These are phyloP conservation scores for Gracilariopsis chorda DNA, from an alignment of 23 red algal species.

Conservation along the genomic window DNA sequence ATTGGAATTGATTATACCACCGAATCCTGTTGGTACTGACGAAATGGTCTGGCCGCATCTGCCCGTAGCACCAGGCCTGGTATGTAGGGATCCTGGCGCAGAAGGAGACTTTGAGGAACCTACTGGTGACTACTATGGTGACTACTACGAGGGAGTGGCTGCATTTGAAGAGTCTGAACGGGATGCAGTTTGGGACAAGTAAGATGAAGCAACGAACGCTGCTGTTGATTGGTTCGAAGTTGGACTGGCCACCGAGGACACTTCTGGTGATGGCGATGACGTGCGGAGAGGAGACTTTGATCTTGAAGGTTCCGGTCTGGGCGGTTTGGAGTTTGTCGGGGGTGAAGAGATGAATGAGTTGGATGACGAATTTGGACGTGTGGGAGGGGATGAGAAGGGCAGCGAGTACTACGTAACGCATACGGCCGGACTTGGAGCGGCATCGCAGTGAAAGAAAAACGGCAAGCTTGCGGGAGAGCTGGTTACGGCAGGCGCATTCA, in stretches of 20 bases:
- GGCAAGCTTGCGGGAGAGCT: conserved; percentile 62
- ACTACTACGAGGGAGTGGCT: conserved; percentile 89
- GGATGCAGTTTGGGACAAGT: conserved; percentile 45
- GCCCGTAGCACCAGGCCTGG: conserved; percentile 44
- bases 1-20: conserved; percentile 49
- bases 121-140: conserved; percentile 77
- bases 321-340: neutral
- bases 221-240: conserved; percentile 67
- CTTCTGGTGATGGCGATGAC: conserved; percentile 22
- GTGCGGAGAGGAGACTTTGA: conserved; percentile 66
- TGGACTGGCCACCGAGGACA: conserved; percentile 23
- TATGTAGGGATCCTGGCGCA: conserved; percentile 66
- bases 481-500: conserved; percentile 71
- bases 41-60: conserved; percentile 63
- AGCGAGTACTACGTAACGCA: conserved; percentile 71
- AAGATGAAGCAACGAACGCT: neutral
- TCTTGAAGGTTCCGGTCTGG: conserved; percentile 19
- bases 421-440: conserved; percentile 14
- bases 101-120: conserved; percentile 71
- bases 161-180: conserved; percentile 68
- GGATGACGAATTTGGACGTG: neutral
- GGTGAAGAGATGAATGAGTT: conserved; percentile 19
- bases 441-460: conserved; percentile 26
- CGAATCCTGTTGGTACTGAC: conserved; percentile 30
- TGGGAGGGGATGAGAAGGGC: neutral